Evolutionary conservation across 164 flowering plant genomes (phyloP), one percentile per base, ranked within the genome.

Genomic region (Stephania japonica): DNA sequence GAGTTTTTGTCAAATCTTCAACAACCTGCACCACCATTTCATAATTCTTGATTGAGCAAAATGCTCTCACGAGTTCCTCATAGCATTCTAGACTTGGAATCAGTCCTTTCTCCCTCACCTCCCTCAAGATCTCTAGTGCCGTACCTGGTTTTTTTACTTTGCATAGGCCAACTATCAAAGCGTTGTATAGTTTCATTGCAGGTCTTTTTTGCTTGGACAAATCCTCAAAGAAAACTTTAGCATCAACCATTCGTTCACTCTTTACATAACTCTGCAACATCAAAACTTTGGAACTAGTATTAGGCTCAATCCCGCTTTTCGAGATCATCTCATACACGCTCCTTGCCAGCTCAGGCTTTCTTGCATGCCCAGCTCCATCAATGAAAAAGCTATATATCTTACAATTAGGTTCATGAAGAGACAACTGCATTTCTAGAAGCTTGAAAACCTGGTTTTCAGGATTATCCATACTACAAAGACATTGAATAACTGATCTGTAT

Each of bases 331-430:
- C 86, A 80, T 73, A 90, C 19, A 87, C 86, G 77, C 71, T 71
- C 75, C 81, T 82, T 12, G 93, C 93, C 21, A 92, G 78, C 1
- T 87, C 88, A 42, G 92, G 88, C 63, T 53, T 84, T 32, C 65
- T 74, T 25, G 86, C 91, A 75, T 80, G 82, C 21, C 92, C 97
- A 71, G 90, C 97, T 61, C 90, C 97, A 76, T 84, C 81, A 76
- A 94, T 90, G 80, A 89, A 92, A 59, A 47, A 78, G 70, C 83
- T 84, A 80, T 76, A 94, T 75, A 82, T 47, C 19, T 24, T 47
- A 71, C 68, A 6, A 18, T 49, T 63, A 14, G 82, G 66, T 53
- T 72, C 79, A 43, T 49, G 69, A 44, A 43, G 75, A 68, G 85
- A 76, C 72, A 88, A 71, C 75, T 86, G 91, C 84, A 82, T 71